These are phyloP conservation scores for Chlamydomonas incerta DNA, from an alignment of 139 green algal genomes.

Conservation along the genomic window DNA sequence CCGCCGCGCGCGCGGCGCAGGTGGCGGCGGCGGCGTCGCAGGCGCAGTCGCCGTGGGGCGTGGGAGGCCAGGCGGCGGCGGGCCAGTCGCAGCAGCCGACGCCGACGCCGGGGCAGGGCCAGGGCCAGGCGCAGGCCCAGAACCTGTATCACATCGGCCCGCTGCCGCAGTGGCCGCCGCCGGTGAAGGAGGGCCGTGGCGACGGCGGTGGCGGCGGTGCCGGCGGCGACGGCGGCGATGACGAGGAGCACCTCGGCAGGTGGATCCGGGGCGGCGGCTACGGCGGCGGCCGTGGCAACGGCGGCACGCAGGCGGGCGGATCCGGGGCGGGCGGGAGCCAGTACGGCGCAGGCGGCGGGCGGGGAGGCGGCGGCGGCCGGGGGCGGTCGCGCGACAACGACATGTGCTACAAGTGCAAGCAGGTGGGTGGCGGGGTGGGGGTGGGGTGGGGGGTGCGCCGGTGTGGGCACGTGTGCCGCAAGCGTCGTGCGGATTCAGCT, in stretches of 20 bases:
- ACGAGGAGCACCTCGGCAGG: not conserved
- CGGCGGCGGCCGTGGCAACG: not conserved
- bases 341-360: not conserved
- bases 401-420: conserved; percentile 44
- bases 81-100: too few relatives aligned
- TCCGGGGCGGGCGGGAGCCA: not conserved
- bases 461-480: too few relatives aligned
- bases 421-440: too few relatives aligned
- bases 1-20: too few relatives aligned
- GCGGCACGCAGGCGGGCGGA: not conserved
- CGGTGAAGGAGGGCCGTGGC: not conserved
- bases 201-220: not conserved
- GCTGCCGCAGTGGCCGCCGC: conserved; percentile 12
- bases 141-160: not conserved
- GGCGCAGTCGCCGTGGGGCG: too few relatives aligned
- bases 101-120: not conserved
- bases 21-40: too few relatives aligned
- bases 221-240: not conserved
- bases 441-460: too few relatives aligned
- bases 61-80: too few relatives aligned
- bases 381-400: conserved; percentile 10
- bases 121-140: not conserved
- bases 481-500: too few relatives aligned
- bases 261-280: not conserved
- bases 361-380: not conserved